Conservation (phyloP, 257 asterid genomes). For the Marsdenia floribunda region DNA sequence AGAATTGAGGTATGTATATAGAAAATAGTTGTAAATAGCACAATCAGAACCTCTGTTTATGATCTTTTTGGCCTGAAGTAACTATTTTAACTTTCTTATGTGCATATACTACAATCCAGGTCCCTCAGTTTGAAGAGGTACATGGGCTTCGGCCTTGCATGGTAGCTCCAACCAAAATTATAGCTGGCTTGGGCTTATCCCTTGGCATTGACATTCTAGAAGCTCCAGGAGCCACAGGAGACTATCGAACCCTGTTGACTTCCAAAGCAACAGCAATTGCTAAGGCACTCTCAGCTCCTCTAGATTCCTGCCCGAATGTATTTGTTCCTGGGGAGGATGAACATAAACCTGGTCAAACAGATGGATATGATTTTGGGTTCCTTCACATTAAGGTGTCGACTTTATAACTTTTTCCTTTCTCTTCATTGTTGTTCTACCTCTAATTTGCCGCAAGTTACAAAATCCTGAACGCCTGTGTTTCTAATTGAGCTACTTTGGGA, state of each 20-base stretch:
- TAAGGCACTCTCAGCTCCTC: slow-evolving; percentile 78
- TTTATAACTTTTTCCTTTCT: slow-evolving; percentile 4
- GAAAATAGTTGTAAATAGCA: neutral
- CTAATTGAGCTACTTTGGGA: neutral
- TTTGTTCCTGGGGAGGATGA: slow-evolving; percentile 94
- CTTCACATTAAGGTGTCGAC: slow-evolving; percentile 83
- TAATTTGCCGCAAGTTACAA: neutral
- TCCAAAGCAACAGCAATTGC: slow-evolving; percentile 90
- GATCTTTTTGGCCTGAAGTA: neutral
- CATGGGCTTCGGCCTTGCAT: slow-evolving; percentile 89
- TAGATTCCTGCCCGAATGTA: slow-evolving; percentile 54
- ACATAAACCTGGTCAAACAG: slow-evolving; percentile 64
- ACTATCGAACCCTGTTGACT: slow-evolving; percentile 82
- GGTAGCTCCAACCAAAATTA: slow-evolving; percentile 97
- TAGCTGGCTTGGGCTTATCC: slow-evolving; percentile 95
- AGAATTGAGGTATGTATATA: slow-evolving; percentile 74
- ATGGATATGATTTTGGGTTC: slow-evolving; percentile 93
- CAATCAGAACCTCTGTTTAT: neutral
- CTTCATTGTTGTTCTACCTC: neutral
- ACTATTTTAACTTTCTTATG: neutral
- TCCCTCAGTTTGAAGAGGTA: slow-evolving; percentile 63
- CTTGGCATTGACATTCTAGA: slow-evolving; percentile 94
- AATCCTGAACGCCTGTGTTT: neutral
- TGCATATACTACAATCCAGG: slow-evolving; percentile 41
- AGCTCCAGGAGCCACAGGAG: slow-evolving; percentile 98